Evolutionary conservation across 768 basidiomycete genomes (phyloP), one percentile per base, ranked within the genome.

Genomic region (Suillus spraguei): DNA sequence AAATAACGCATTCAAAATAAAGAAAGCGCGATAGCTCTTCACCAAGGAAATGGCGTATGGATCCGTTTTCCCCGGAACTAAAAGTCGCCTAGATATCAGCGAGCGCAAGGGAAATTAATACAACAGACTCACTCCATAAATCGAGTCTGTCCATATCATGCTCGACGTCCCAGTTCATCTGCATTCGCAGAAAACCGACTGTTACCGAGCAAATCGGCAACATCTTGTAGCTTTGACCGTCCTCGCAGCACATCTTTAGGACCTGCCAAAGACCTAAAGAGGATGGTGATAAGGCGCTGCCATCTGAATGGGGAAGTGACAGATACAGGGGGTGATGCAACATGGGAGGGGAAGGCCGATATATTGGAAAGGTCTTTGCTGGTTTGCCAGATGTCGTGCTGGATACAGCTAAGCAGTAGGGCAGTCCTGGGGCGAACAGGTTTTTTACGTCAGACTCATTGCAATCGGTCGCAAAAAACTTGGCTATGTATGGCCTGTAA

Each of bases 401-500:
- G 0, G 71, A 69, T 0, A 60, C 38, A 7, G 69, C 69, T 39
- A 72, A 49, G 33, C 66, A 71, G 53, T 47, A 66, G 17, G 71
- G 71, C 17, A 72, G 32, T 0, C 71, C 71, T 5, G 67, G 69
- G 2, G 69, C 66, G 58, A 72, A 69, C 63, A 72, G 63, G 59
- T 70, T 63, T 44, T 62, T 63, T 62, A 67, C 64, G 20, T 72
- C 71, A 20, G 41, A 32, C 20, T 55, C 59, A 17, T 28, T 20
- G 7, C 64, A 32, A 13, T 58, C 50, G 50, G 22, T 59, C 7
- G 46, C 42, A 49, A 63, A 59, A 22, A 72, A 62, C 35, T 41
- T 63, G 52, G 44, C 38, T 36, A 72, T 5, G 24, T 65, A 67
- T 0, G 71, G 67, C 38, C 68, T 64, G 52, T 67, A 71, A 32